phyloP scores from a whole-genome alignment of 2,329 filamentous ascomycete genomes.

The Stenocarpella maydis region DNA sequence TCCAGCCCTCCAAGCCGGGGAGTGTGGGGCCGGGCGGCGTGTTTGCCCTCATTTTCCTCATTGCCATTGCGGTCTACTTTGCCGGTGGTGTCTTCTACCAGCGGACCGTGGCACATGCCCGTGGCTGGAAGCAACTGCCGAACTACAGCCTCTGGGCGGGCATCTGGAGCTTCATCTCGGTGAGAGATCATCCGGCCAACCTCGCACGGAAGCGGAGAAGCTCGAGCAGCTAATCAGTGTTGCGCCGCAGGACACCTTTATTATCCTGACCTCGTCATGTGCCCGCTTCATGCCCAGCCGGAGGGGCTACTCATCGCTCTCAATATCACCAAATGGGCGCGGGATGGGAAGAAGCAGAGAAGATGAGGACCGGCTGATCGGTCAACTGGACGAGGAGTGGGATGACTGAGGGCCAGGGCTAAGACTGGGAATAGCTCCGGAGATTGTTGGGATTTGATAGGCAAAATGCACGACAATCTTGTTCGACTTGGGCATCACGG shows the following conservation, averaged over 20 bases:
- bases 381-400: constrained; percentile 97
- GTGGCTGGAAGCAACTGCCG: constrained; percentile 93
- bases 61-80: constrained; percentile 85
- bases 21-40: constrained; percentile 76
- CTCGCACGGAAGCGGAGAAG: constrained; percentile 14
- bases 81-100: constrained; percentile 96
- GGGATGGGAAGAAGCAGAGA: constrained; percentile 62
- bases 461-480: neutral
- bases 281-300: constrained; percentile 69
- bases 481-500: constrained; percentile 4
- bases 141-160: constrained; percentile 95
- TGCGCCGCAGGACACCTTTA: constrained; percentile 65
- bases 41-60: constrained; percentile 84
- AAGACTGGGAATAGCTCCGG: neutral
- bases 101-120: constrained; percentile 89
- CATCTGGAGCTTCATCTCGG: constrained; percentile 83
- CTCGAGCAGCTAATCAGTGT: constrained; percentile 25
- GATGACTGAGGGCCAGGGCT: constrained; percentile 67
- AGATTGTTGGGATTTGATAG: neutral
- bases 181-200: constrained; percentile 50
- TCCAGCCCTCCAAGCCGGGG: constrained; percentile 76
- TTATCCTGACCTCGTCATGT: constrained; percentile 75
- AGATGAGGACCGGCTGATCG: constrained; percentile 92
- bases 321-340: constrained; percentile 59
- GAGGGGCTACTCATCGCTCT: constrained; percentile 73